Conservation (phyloP, 306 rosid genomes). For the Sphenostylis stenocarpa region DNA sequence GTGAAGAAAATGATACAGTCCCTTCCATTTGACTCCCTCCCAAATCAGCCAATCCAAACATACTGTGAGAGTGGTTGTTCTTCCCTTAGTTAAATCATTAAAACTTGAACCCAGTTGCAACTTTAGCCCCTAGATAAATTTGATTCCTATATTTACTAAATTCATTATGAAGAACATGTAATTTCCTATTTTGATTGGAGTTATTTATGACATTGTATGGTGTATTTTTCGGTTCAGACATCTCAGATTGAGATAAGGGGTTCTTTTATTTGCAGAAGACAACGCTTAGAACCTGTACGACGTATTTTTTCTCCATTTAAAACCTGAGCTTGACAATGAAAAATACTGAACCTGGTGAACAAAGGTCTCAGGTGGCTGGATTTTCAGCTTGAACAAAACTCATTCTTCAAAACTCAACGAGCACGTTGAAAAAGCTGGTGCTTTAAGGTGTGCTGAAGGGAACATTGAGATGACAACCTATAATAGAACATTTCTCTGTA, state of each 20-base stretch:
- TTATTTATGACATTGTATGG: neutral
- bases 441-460: neutral
- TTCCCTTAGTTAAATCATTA: slow-evolving; percentile 1
- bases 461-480: slow-evolving; percentile 17
- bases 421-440: slow-evolving; percentile 10
- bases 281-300: neutral
- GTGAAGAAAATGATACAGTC: no score
- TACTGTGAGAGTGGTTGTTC: neutral
- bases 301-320: slow-evolving; percentile 10
- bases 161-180: slow-evolving; percentile 11
- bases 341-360: slow-evolving; percentile 5
- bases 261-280: slow-evolving; percentile 27
- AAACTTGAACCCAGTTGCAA: neutral
- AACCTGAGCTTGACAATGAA: slow-evolving; percentile 13
- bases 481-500: slow-evolving; percentile 2
- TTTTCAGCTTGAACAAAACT: slow-evolving; percentile 1
- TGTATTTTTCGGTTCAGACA: slow-evolving; percentile 3
- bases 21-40: no score
- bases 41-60: neutral
- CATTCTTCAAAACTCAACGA: neutral
- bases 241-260: slow-evolving; percentile 8
- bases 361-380: neutral
- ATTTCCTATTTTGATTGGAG: neutral
- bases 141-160: neutral
- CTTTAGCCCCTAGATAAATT: neutral